These are phyloP conservation scores for Ascosphaera aggregata DNA, from an alignment of 2,329 filamentous ascomycete genomes.

Conservation along the genomic window DNA sequence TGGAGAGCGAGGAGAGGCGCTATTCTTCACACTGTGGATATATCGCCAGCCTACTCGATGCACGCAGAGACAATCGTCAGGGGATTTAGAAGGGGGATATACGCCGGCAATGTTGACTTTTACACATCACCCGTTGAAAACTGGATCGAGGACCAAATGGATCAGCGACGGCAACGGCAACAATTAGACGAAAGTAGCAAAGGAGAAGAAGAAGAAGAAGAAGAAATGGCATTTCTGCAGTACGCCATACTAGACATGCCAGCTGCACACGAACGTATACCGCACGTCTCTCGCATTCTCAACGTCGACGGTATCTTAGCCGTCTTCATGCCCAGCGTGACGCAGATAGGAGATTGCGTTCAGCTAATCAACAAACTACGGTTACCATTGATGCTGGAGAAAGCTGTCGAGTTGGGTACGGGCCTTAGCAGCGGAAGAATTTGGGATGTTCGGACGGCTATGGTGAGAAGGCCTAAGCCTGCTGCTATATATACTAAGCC, in stretches of 20 bases:
- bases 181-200: no score
- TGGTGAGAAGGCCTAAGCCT: constrained; percentile 13
- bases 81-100: constrained; percentile 46
- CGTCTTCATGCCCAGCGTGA: constrained; percentile 55
- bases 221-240: constrained; percentile 37
- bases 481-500: constrained; percentile 1
- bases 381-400: constrained; percentile 28
- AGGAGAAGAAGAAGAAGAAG: no score
- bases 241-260: constrained; percentile 56
- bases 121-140: constrained; percentile 41
- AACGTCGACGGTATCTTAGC: constrained; percentile 40
- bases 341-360: constrained; percentile 47
- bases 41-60: constrained; percentile 34
- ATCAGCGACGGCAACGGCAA: constrained; percentile 11
- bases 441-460: constrained; percentile 23
- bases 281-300: constrained; percentile 28
- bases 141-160: constrained; percentile 34
- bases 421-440: constrained; percentile 23
- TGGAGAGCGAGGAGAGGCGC: constrained; percentile 35
- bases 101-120: constrained; percentile 48
- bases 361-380: constrained; percentile 27
- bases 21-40: constrained; percentile 53
- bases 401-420: constrained; percentile 21
- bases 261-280: constrained; percentile 28
- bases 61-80: constrained; percentile 41